Conservation (phyloP, 2,329 filamentous ascomycete genomes). For the Phyllosticta citriasiana region DNA sequence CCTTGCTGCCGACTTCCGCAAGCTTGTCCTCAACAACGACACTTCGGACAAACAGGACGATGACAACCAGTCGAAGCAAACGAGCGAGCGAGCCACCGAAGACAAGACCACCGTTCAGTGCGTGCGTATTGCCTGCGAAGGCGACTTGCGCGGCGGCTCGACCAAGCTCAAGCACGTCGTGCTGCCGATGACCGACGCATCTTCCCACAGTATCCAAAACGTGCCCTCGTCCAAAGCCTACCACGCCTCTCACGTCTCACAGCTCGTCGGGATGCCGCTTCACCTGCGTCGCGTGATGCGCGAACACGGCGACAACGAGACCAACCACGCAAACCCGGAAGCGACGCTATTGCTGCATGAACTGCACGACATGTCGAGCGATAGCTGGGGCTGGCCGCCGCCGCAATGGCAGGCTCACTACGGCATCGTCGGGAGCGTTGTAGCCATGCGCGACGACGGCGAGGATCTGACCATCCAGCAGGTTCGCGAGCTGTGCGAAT, state of each 20-base stretch:
- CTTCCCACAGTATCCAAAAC: neutral
- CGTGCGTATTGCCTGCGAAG: neutral
- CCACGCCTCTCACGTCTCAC: neutral
- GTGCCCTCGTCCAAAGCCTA: neutral
- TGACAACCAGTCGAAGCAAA: neutral
- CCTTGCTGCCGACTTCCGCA: neutral
- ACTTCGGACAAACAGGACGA: neutral
- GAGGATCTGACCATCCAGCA: conserved; percentile 1
- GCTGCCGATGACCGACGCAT: neutral
- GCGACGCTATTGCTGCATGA: neutral
- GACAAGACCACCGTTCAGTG: neutral
- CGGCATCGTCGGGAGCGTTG: neutral
- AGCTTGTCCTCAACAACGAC: neutral
- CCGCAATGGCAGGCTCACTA: neutral
- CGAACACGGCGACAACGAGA: neutral
- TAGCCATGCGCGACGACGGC: conserved; percentile 2
- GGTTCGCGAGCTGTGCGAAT: neutral
- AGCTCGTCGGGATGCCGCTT: neutral
- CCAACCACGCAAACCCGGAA: neutral
- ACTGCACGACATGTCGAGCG: neutral
- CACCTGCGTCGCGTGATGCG: neutral
- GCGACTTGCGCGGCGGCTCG: neutral
- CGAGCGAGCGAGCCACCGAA: neutral
- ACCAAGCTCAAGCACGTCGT: neutral
- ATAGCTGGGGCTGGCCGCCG: neutral